Evolutionary conservation across 2,329 filamentous ascomycete genomes (phyloP).

Genomic region (Talaromyces sp.): DNA sequence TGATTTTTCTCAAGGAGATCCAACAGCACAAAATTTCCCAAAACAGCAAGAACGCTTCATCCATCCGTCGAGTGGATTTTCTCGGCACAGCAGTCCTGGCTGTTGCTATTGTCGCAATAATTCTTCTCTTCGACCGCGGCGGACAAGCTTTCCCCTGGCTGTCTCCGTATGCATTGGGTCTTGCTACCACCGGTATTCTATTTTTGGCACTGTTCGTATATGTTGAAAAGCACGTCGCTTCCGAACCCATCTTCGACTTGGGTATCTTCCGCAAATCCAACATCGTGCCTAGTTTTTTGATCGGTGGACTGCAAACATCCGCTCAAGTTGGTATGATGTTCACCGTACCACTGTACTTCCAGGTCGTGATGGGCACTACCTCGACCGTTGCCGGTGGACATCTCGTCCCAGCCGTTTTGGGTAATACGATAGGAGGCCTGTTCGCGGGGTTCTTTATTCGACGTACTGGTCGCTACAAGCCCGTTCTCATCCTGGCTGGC

Average conservation of each 20-base stretch:
- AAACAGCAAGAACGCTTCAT: neutral
- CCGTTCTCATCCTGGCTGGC: conserved; percentile 51
- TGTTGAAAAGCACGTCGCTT: conserved; percentile 31
- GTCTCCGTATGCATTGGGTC: conserved; percentile 24
- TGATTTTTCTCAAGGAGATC: conserved; percentile 35
- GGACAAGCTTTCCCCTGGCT: conserved; percentile 41
- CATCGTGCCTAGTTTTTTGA: conserved; percentile 32
- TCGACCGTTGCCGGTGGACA: conserved; percentile 59
- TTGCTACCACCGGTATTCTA: conserved; percentile 20
- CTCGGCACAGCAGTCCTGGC: conserved; percentile 51
- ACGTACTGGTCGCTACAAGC: conserved; percentile 59
- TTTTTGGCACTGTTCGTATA: conserved; percentile 26
- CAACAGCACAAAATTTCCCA: neutral
- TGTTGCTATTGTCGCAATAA: conserved; percentile 42
- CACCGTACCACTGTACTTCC: conserved; percentile 66
- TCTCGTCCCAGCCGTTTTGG: conserved; percentile 64
- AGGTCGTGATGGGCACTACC: conserved; percentile 57
- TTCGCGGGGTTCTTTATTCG: conserved; percentile 58
- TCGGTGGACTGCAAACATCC: conserved; percentile 52
- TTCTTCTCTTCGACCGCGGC: conserved; percentile 50
- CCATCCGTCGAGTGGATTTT: conserved; percentile 54
- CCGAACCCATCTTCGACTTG: conserved; percentile 37
- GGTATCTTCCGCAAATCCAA: conserved; percentile 33
- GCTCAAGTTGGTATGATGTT: conserved; percentile 65
- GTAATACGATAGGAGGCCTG: conserved; percentile 63